Base-by-base conservation (phyloP, 2,329 filamentous ascomycete species). In the Pseudogymnoascus sp. region DNA sequence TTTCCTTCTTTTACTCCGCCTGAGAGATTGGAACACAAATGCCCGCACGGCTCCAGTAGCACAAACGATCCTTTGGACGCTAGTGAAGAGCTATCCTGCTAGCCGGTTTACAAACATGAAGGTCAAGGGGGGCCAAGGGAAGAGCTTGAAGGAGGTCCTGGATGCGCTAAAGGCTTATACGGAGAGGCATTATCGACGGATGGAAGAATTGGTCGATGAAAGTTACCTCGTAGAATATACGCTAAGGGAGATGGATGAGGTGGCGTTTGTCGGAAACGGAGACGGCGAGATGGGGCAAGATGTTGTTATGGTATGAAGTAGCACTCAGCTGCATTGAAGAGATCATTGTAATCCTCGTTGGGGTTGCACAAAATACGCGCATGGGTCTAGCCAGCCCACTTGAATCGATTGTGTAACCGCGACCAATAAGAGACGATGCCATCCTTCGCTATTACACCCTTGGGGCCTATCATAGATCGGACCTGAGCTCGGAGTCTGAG, bases 11-110 rank as follows among this genome's bases (percentile, higher is more conserved):
- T 82, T 99, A 0, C 80, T 93, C 38, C 83, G 95, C 64, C 77
- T 97, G 50, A 84, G 96, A 53, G 95, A 99, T 77, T 99, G 95
- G 95, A 99, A 99, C 74, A 96, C 95, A 4, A 97, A 97, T 70
- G 92, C 91, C 0, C 84, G 91, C 65, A 96, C 91, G 3, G 88
- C 92, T 0, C 83, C 87, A 4, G 86, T 97, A 1, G 90, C 95
- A 0, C 95, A 99, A 76, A 85, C 88, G 35, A 88, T 99, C 13
- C 78, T 99, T 7, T 89, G 87, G 79, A 85, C 89, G 1, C 73
- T 99, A 7, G 86, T 96, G 61, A 86, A 86, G 67, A 89, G 87
- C 64, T 96, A 96, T 71, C 89, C 92, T 1, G 89, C 90, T 2
- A 85, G 85, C 59, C 85, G 88, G 64, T 85, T 97, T 64, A 88